Evolutionary conservation across 1,139 yeast species (phyloP).

Genomic region (Candida buenavistaensis): DNA sequence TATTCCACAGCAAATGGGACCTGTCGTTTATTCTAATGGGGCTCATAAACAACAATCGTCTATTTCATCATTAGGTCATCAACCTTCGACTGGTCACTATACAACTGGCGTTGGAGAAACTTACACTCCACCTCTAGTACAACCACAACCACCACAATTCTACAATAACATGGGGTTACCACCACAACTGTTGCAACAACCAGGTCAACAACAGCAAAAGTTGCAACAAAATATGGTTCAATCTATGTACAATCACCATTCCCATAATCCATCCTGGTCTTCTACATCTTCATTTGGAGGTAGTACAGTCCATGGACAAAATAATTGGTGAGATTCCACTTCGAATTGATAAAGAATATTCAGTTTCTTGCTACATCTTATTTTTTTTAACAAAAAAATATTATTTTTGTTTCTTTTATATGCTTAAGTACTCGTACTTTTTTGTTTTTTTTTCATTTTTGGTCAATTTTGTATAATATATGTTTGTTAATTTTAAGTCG

Average conservation of each 20-base stretch:
- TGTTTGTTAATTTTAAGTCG: constrained; percentile 1
- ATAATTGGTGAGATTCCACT: constrained; percentile 9
- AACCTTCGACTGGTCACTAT: constrained; percentile 9
- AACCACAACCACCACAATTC: constrained; percentile 2
- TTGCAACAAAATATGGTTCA: constrained; percentile 1
- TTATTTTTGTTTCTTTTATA: background rate
- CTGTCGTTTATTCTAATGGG: background rate
- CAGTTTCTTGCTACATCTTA: too few species aligned
- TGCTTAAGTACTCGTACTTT: background rate
- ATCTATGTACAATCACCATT: constrained; percentile 6
- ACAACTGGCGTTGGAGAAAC: constrained; percentile 9
- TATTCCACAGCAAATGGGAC: constrained; percentile 4
- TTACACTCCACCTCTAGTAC: constrained; percentile 10
- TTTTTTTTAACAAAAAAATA: too few species aligned
- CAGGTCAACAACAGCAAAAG: constrained; percentile 3
- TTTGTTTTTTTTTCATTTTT: background rate
- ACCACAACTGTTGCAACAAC: constrained; percentile 5
- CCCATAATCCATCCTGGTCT: constrained; percentile 14
- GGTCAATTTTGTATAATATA: constrained; percentile 5
- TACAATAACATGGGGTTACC: too few species aligned
- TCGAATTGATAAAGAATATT: too few species aligned
- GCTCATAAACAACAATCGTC: constrained; percentile 11
- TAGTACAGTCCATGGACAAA: constrained; percentile 9
- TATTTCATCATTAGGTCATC: constrained; percentile 10
- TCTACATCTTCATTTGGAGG: constrained; percentile 11